These are phyloP conservation scores for Adansonia digitata DNA, from an alignment of 345 rosid genomes.

Conservation along the genomic window DNA sequence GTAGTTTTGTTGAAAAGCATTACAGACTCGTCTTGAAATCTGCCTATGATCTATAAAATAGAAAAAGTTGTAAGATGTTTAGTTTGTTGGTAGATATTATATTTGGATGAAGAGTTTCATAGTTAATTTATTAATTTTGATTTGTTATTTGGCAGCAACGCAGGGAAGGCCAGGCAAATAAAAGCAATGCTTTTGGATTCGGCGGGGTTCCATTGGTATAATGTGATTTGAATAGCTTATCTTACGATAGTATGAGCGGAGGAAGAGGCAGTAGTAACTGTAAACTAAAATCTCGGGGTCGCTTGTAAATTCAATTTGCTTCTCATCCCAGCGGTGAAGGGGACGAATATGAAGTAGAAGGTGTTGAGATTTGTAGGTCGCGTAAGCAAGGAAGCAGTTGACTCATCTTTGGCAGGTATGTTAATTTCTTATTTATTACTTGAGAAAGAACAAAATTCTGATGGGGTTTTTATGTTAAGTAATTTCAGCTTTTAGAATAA, in stretches of 20 bases:
- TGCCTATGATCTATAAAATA: neutral
- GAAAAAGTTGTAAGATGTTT: neutral
- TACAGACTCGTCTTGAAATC: neutral
- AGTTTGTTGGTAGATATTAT: neutral
- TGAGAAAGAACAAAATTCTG: conserved; percentile 7
- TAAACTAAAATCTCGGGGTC: conserved; percentile 10
- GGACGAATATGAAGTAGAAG: neutral
- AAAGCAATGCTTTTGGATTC: conserved; percentile 86
- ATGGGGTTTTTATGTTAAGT: conserved; percentile 7
- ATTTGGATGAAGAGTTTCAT: conserved; percentile 12
- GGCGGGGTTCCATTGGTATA: conserved; percentile 64
- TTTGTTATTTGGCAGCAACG: conserved; percentile 58
- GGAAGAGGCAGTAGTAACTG: conserved; percentile 20
- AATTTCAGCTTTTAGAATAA: conserved; percentile 12
- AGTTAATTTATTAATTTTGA: neutral
- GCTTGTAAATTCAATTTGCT: conserved; percentile 18
- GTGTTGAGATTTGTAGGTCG: neutral
- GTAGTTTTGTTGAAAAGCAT: neutral
- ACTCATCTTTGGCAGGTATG: conserved; percentile 5
- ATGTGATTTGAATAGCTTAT: conserved; percentile 17
- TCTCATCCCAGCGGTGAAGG: neutral
- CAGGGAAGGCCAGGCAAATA: conserved; percentile 84
- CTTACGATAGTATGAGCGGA: neutral
- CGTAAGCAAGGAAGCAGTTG: neutral
- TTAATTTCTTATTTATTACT: neutral